phyloP scores from a whole-genome alignment of 768 basidiomycete genomes.

The Dentipellis sp. region DNA sequence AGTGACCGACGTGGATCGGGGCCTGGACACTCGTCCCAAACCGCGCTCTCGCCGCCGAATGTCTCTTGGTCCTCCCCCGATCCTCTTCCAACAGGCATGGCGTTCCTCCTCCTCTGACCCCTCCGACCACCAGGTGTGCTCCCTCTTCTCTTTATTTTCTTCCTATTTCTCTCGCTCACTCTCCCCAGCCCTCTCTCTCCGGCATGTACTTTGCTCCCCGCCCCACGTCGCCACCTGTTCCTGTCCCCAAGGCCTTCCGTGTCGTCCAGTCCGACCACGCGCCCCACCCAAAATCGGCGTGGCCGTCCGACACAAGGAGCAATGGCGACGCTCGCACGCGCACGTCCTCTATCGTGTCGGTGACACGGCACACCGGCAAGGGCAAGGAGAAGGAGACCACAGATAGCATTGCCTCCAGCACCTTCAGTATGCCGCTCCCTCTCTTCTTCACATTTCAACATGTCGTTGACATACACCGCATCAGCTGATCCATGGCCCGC shows the following conservation, averaged over 20 bases:
- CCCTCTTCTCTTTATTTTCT: background rate
- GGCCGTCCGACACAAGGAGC: background rate
- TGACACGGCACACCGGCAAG: conserved; percentile 1
- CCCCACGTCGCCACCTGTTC: background rate
- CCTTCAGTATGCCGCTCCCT: conserved; percentile 4
- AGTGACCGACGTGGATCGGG: background rate
- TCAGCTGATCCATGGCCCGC: conserved; percentile 4
- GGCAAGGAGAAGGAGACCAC: conserved; percentile 12
- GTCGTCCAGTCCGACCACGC: background rate
- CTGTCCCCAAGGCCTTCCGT: background rate
- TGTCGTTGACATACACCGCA: background rate
- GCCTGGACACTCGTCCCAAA: too few species aligned
- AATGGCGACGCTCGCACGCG: conserved; percentile 1
- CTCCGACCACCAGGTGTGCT: background rate
- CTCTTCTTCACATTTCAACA: background rate
- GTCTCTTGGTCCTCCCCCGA: background rate
- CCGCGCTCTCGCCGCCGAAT: background rate
- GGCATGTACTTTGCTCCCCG: background rate
- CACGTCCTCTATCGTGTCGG: conserved; percentile 8
- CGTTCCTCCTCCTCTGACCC: background rate
- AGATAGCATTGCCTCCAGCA: conserved; percentile 8
- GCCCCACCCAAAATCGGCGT: background rate
- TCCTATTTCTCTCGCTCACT: background rate
- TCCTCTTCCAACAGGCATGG: background rate
- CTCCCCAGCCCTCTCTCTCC: background rate